A percentile compares a stretch with the other conserved stretches of the same genome.
phyloP scores from a whole-genome alignment of 2,329 filamentous ascomycete species.

The Xylaria polymorpha region DNA sequence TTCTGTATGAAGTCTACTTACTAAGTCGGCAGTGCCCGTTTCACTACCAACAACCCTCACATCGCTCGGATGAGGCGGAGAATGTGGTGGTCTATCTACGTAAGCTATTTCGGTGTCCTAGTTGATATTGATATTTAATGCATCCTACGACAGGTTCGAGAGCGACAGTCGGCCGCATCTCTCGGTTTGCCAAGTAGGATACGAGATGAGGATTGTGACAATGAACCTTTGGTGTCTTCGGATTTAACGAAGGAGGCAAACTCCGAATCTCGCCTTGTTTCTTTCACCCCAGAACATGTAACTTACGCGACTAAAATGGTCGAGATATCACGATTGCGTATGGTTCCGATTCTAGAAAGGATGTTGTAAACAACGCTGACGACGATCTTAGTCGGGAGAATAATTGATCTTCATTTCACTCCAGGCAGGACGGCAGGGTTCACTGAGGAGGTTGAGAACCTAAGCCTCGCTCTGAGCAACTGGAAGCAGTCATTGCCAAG shows the following conservation, averaged over 20 bases:
- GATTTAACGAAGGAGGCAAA: not conserved
- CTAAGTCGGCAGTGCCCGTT: not conserved
- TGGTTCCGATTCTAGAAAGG: not conserved
- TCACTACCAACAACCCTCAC: not conserved
- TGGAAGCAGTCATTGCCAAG: not conserved
- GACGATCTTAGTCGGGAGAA: not conserved
- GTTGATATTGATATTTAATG: not conserved
- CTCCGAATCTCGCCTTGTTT: not conserved
- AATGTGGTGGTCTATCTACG: slow-evolving; percentile 11
- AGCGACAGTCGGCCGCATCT: slow-evolving; percentile 5
- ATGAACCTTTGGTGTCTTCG: not conserved
- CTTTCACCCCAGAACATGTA: slow-evolving; percentile 1
- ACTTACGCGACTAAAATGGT: slow-evolving; percentile 6
- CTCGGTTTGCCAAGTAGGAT: slow-evolving; percentile 2
- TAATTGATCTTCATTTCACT: slow-evolving; percentile 8
- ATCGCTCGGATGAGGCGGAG: slow-evolving; percentile 2
- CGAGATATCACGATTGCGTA: slow-evolving; percentile 7
- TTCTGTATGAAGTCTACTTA: not conserved
- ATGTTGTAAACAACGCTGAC: not conserved
- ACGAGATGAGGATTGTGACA: slow-evolving; percentile 5
- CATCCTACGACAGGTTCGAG: not conserved
- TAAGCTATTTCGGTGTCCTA: not conserved
- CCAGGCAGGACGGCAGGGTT: not conserved
- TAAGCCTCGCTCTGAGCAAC: not conserved
- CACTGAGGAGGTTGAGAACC: slow-evolving; percentile 1